Base-by-base conservation (phyloP, 108 stramenopile species). In the Ochromonas danica region DNA sequence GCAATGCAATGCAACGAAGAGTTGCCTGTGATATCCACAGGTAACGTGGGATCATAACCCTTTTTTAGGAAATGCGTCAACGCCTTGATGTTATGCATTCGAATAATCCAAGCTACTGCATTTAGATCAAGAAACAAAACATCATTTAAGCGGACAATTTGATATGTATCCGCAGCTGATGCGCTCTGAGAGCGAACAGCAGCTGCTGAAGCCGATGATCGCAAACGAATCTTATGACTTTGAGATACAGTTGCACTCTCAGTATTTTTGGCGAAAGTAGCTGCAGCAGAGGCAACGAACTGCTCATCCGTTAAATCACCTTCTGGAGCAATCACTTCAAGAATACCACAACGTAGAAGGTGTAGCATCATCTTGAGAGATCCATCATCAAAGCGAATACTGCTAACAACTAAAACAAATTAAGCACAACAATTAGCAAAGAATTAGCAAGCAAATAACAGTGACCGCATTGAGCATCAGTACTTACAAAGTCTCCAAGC, bases 61-160 rank as follows among this genome's bases (percentile, higher is more conserved):
- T 36, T 27, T 14, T 33, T 17, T 6, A 75, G 3, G 14, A 75
- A 36, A 14, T 39, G 38, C 30, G 3, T 6, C 31, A 75, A 36
- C 14, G 31, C 40, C 30, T 45, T 60, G 51, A 6, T 60, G 31
- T 75, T 27, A 10, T 75, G 14, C 43, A 60, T 27, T 41, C 10
- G 3, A 10, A 75, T 75, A 6, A 60, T 41, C 72, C 72, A 75
- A 28, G n/a, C 72, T 6, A 36, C 38, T 10, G 38, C 10, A 36
- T 75, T 75, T 22, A 75, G 6, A 10, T 33, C 72, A 6, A 17
- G 40, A 33, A 30, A 75, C 30, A 3, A 42, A 28, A 39, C 36
- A 3, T 39, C 17, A 35, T 57, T 10, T 36, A 75, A 33, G 17
- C 31, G 72, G 6, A 14, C 51, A 3, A 27, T 35, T 36, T 57